Conservation (phyloP, 352 stramenopile genomes). For the Globisporangium lucens region DNA sequence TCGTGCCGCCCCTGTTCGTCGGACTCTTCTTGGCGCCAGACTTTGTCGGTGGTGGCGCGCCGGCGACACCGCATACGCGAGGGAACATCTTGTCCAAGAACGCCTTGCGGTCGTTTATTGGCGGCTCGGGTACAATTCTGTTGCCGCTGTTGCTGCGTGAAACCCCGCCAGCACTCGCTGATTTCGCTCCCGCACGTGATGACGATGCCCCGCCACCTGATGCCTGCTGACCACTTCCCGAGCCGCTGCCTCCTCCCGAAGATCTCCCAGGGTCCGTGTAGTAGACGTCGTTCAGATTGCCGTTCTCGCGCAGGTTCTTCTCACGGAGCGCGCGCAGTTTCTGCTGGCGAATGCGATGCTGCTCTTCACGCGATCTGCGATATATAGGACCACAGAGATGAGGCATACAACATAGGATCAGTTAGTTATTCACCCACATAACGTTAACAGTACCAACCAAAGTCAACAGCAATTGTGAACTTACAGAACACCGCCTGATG, state of each 20-base stretch:
- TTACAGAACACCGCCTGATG: conserved; percentile 1
- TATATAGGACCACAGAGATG: conserved; percentile 10
- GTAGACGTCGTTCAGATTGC: conserved; percentile 22
- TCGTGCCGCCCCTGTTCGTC: conserved; percentile 8
- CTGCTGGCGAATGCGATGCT: conserved; percentile 47
- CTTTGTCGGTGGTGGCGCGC: conserved; percentile 20
- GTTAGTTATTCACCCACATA: neutral
- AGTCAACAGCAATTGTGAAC: neutral
- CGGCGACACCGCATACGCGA: conserved; percentile 56
- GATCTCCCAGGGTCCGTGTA: neutral
- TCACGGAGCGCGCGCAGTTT: conserved; percentile 24
- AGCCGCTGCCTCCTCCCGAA: neutral
- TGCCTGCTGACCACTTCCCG: neutral
- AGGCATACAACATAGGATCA: conserved; percentile 2
- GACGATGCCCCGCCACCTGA: neutral
- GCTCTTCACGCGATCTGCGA: conserved; percentile 50
- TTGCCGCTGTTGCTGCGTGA: neutral
- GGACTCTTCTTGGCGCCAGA: conserved; percentile 30
- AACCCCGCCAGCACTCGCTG: neutral
- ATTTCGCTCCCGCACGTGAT: conserved; percentile 2
- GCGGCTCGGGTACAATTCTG: conserved; percentile 10
- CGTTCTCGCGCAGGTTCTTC: conserved; percentile 22
- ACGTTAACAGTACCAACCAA: neutral
- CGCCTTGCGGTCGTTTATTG: conserved; percentile 48
- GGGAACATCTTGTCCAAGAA: conserved; percentile 81